phyloP scores from a whole-genome alignment of 1,284 basidiomycete species.

The Pseudozyma hubeiensis region DNA sequence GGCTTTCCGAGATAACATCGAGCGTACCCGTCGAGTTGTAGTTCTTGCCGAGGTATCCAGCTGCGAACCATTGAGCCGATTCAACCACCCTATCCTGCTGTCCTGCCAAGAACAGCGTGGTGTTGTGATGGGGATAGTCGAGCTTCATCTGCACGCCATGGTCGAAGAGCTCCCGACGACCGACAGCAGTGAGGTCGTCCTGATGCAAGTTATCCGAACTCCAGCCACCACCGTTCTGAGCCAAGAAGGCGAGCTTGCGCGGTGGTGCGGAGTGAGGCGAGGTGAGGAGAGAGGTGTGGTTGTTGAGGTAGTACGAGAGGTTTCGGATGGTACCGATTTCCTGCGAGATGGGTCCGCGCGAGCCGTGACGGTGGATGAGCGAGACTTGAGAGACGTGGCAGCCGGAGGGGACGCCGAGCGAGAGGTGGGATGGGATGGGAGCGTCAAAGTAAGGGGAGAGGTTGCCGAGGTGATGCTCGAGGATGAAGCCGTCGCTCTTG shows the following conservation, averaged over 20 bases:
- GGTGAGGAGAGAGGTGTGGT: slow-evolving; percentile 64
- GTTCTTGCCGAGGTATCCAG: slow-evolving; percentile 71
- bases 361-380: slow-evolving; percentile 70
- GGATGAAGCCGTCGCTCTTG: not conserved
- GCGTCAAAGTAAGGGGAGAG: slow-evolving; percentile 70
- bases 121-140: slow-evolving; percentile 70
- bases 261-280: slow-evolving; percentile 69
- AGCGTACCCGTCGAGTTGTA: slow-evolving; percentile 68
- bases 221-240: slow-evolving; percentile 69
- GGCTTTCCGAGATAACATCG: slow-evolving; percentile 70
- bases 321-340: slow-evolving; percentile 33
- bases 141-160: slow-evolving; percentile 71
- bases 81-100: slow-evolving; percentile 72
- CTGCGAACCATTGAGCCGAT: slow-evolving; percentile 72
- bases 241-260: slow-evolving; percentile 69
- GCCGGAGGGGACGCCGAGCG: slow-evolving; percentile 70
- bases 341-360: slow-evolving; percentile 58
- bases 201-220: slow-evolving; percentile 65
- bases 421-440: slow-evolving; percentile 68
- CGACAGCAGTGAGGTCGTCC: slow-evolving; percentile 71
- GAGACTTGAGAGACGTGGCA: slow-evolving; percentile 72
- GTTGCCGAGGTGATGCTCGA: slow-evolving; percentile 40
- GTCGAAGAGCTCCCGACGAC: slow-evolving; percentile 71
- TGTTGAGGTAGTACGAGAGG: slow-evolving; percentile 61
- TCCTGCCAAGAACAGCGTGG: slow-evolving; percentile 70